Percentiles rank a stretch among this genome's conserved stretches.
Conservation (phyloP, 257 asterid species). For the Plectranthus barbatus region DNA sequence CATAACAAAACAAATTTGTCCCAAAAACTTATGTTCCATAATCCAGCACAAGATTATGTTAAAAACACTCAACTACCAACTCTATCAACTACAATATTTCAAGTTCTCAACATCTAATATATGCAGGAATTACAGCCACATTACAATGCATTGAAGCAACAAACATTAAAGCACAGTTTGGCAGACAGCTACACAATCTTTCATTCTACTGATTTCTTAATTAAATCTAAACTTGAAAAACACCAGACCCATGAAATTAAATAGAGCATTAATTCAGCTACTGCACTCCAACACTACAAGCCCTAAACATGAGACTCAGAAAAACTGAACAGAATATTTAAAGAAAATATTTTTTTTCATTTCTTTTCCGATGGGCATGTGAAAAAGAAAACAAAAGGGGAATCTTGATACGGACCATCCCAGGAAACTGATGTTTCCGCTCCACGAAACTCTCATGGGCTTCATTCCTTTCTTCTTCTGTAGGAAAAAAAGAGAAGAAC, state of each 20-base stretch:
- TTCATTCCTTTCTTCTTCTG: constrained; percentile 53
- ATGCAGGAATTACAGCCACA: background rate
- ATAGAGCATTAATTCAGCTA: constrained; percentile 3
- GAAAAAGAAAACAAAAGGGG: background rate
- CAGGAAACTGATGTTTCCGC: constrained; percentile 73
- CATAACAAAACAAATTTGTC: background rate
- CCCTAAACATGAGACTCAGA: background rate
- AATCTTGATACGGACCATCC: constrained; percentile 29
- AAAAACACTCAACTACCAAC: background rate
- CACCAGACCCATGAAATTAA: background rate
- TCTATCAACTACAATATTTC: background rate
- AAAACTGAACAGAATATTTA: background rate
- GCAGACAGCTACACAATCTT: background rate
- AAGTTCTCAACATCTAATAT: background rate
- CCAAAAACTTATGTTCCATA: background rate
- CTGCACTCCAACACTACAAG: background rate
- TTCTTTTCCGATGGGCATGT: background rate
- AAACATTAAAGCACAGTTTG: background rate
- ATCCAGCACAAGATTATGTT: background rate
- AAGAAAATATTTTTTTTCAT: background rate
- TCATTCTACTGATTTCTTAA: background rate
- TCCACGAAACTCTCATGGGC: constrained; percentile 45
- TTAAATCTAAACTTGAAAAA: background rate
- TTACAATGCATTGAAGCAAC: constrained; percentile 3
- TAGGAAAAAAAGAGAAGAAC: background rate